Conservation (phyloP, 257 asterid genomes). For the Solanum bukasovii region DNA sequence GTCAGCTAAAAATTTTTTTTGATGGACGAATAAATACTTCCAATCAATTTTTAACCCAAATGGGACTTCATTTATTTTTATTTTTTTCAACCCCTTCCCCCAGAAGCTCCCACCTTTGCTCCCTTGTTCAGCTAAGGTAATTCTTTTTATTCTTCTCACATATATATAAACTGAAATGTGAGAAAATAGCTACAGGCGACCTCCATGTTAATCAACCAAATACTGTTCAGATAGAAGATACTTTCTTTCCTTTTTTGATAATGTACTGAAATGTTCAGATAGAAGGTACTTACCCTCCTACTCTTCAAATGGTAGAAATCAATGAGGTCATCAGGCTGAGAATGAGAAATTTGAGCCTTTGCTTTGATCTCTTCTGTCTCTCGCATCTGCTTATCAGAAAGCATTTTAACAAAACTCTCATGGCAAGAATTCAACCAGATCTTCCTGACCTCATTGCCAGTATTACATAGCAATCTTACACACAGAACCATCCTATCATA, state of each 20-base stretch:
- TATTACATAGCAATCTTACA: conserved; percentile 57
- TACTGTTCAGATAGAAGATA: conserved; percentile 3
- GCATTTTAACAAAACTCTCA: conserved; percentile 89
- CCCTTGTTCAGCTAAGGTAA: not conserved
- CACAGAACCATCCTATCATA: conserved; percentile 76
- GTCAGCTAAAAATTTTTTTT: not conserved
- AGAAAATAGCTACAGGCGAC: not conserved
- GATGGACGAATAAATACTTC: too few relatives aligned
- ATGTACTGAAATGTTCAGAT: not conserved
- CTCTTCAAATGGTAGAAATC: conserved; percentile 95
- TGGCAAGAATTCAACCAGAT: conserved; percentile 87
- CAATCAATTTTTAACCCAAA: not conserved
- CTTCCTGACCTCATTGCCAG: conserved; percentile 63
- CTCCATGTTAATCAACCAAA: not conserved
- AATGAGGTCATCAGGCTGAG: conserved; percentile 94
- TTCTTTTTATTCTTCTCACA: not conserved
- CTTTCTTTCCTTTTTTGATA: not conserved
- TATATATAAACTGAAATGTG: not conserved
- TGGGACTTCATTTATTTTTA: not conserved
- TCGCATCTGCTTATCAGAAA: conserved; percentile 82
- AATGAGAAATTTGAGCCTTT: conserved; percentile 60
- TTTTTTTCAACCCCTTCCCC: not conserved
- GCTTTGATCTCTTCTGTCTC: conserved; percentile 89
- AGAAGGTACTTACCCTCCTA: conserved; percentile 50
- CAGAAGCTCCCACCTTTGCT: not conserved